phyloP scores from a whole-genome alignment of 2,329 filamentous ascomycete genomes.

The Apiospora aurea region DNA sequence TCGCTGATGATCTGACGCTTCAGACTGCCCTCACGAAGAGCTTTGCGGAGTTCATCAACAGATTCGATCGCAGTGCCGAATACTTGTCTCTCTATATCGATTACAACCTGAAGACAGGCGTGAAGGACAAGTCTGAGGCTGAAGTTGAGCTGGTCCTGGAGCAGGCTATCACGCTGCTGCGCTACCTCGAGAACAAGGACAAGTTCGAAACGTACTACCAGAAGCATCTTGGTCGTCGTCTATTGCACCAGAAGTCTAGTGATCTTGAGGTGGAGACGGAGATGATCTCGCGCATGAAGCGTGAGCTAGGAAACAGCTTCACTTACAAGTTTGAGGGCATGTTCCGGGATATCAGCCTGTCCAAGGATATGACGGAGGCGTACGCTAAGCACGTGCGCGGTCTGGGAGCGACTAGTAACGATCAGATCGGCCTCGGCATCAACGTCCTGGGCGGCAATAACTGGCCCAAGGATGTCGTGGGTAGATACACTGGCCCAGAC shows the following conservation, averaged over 20 bases:
- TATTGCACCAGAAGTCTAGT: conserved; percentile 88
- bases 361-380: conserved; percentile 78
- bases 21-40: conserved; percentile 85
- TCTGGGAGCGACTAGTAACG: conserved; percentile 59
- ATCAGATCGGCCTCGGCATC: conserved; percentile 79
- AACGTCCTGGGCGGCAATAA: conserved; percentile 91
- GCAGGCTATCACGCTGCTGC: conserved; percentile 85
- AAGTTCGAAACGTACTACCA: conserved; percentile 98
- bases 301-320: conserved; percentile 93
- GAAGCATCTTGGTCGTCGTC: conserved; percentile 87
- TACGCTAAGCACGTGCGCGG: conserved; percentile 74
- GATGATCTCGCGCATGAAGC: conserved; percentile 97
- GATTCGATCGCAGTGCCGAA: conserved; percentile 85
- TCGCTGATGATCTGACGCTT: conserved; percentile 76
- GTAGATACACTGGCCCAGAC: conserved; percentile 60
- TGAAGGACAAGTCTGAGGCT: conserved; percentile 88
- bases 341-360: conserved; percentile 95
- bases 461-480: conserved; percentile 93
- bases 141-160: conserved; percentile 87
- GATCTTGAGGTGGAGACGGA: conserved; percentile 93
- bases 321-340: conserved; percentile 94
- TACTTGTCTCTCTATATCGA: conserved; percentile 97
- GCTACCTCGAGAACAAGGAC: conserved; percentile 91
- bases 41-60: conserved; percentile 92
- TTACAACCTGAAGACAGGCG: conserved; percentile 91